A percentile compares a stretch with the other conserved stretches of the same genome.
Evolutionary conservation across 2,329 filamentous ascomycete genomes (phyloP).

Genomic region (Sarocladiaceae sp.): DNA sequence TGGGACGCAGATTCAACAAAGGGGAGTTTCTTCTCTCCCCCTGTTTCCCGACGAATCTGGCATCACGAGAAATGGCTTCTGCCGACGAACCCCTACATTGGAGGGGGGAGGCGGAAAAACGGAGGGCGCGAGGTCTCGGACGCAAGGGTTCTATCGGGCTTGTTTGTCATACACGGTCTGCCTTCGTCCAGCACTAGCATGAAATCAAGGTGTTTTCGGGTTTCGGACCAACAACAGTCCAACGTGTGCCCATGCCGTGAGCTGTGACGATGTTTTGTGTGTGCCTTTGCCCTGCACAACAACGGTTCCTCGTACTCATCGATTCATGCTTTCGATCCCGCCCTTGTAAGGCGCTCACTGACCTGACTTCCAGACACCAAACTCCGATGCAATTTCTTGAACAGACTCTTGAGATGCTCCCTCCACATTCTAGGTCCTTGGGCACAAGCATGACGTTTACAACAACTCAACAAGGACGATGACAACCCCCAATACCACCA

Average conservation of each 20-base stretch:
- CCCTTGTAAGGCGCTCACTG: too few relatives aligned
- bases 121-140: slow-evolving; percentile 8
- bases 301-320: not conserved
- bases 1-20: slow-evolving; percentile 7
- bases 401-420: too few relatives aligned
- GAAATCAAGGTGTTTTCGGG: slow-evolving; percentile 37
- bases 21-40: slow-evolving; percentile 6
- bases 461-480: not conserved
- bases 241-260: not conserved
- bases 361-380: too few relatives aligned
- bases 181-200: slow-evolving; percentile 27
- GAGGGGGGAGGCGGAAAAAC: slow-evolving; percentile 11
- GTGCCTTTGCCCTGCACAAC: not conserved
- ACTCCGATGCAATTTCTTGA: too few relatives aligned
- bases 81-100: slow-evolving; percentile 11
- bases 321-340: too few relatives aligned
- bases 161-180: slow-evolving; percentile 17
- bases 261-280: not conserved
- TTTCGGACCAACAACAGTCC: slow-evolving; percentile 28
- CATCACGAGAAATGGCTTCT: slow-evolving; percentile 2
- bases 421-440: too few relatives aligned
- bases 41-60: slow-evolving; percentile 5
- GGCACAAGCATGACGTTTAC: too few relatives aligned
- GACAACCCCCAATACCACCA: not conserved
- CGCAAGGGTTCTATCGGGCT: slow-evolving; percentile 17